These are phyloP conservation scores for Phytomonas francai DNA, from an alignment of 208 protist species.

Conservation along the genomic window DNA sequence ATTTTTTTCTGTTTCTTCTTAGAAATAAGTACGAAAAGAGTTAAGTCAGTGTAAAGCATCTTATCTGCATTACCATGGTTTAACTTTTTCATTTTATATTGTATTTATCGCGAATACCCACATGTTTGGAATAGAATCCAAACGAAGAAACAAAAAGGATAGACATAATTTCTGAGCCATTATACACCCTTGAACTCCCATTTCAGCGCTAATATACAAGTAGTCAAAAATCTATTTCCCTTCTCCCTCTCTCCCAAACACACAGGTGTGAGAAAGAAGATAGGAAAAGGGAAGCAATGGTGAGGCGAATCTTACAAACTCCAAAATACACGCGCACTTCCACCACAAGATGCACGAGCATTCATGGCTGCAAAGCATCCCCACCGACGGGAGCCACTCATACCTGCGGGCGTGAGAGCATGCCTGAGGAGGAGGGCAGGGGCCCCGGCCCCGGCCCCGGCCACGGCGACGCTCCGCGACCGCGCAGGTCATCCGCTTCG, in stretches of 20 bases:
- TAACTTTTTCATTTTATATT: not conserved
- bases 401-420: too few relatives aligned
- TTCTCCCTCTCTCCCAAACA: not conserved
- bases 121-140: not conserved
- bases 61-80: not conserved
- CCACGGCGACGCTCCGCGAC: too few relatives aligned
- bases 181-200: not conserved
- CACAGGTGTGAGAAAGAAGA: not conserved
- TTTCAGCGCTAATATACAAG: not conserved
- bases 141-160: not conserved
- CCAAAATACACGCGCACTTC: not conserved
- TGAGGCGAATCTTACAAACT: not conserved
- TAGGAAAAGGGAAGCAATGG: not conserved
- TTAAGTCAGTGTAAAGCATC: not conserved
- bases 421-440: too few relatives aligned
- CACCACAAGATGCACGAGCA: not conserved
- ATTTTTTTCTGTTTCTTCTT: not conserved
- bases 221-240: not conserved
- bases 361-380: not conserved
- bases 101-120: not conserved
- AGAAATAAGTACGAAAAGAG: not conserved
- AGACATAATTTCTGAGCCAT: not conserved
- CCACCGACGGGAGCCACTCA: not conserved
- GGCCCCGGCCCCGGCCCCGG: too few relatives aligned
- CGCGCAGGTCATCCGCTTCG: not conserved